Conservation (phyloP, 1,284 basidiomycete genomes). For the Golubevia sp. region DNA sequence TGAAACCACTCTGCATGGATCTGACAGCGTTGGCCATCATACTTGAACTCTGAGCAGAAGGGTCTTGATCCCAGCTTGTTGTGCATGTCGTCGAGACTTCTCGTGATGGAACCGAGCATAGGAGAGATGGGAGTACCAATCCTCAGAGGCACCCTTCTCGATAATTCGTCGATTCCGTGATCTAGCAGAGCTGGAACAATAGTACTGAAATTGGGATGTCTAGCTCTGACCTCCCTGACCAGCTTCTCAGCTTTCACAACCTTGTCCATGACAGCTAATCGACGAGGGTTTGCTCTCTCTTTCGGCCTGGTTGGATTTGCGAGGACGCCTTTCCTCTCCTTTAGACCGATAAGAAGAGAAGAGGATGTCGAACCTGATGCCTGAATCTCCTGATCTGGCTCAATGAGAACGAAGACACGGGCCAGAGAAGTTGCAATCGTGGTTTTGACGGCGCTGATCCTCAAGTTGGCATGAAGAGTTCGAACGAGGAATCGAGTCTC, state of each 20-base stretch:
- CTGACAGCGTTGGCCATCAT: conserved; percentile 85
- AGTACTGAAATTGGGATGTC: conserved; percentile 85
- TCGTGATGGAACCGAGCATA: conserved; percentile 68
- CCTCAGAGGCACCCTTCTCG: conserved; percentile 70
- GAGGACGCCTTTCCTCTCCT: conserved; percentile 37
- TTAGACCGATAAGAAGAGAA: conserved; percentile 10
- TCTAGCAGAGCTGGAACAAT: conserved; percentile 70
- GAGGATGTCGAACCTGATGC: conserved; percentile 5
- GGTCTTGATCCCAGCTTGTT: conserved; percentile 66
- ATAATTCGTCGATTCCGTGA: conserved; percentile 43
- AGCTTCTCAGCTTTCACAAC: conserved; percentile 62
- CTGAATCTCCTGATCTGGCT: conserved; percentile 6
- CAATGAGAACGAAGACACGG: conserved; percentile 73
- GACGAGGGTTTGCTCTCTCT: conserved; percentile 49
- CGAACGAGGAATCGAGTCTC: conserved; percentile 83
- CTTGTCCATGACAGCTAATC: conserved; percentile 39
- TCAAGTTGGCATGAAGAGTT: conserved; percentile 78
- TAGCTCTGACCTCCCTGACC: conserved; percentile 77
- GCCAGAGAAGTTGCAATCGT: conserved; percentile 82
- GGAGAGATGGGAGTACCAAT: conserved; percentile 69
- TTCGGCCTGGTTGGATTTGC: conserved; percentile 54
- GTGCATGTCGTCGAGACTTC: conserved; percentile 82
- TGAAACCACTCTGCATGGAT: conserved; percentile 69
- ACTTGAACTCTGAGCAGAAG: conserved; percentile 75
- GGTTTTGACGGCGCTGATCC: conserved; percentile 79